Conservation (phyloP, 768 basidiomycete species). For the Boletales sp. region DNA sequence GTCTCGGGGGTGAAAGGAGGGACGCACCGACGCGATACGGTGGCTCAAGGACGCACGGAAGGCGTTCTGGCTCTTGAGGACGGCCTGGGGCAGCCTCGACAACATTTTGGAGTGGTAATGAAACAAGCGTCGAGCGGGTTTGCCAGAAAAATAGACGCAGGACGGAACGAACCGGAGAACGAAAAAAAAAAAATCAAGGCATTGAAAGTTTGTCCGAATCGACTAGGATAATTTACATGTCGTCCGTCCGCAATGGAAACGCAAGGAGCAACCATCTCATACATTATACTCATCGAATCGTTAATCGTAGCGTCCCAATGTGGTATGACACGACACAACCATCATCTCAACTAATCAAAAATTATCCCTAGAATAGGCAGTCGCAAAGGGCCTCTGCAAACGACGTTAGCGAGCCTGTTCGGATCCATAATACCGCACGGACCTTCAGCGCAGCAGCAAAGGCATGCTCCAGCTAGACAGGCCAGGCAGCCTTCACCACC, state of each 20-base stretch:
- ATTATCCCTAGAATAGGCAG: slow-evolving; percentile 49
- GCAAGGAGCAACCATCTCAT: slow-evolving; percentile 3
- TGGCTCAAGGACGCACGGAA: slow-evolving; percentile 44
- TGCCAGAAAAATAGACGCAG: slow-evolving; percentile 6
- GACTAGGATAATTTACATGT: slow-evolving; percentile 28
- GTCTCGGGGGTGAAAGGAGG: slow-evolving; percentile 4
- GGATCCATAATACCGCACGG: slow-evolving; percentile 22
- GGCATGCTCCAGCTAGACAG: slow-evolving; percentile 44
- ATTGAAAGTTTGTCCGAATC: slow-evolving; percentile 8
- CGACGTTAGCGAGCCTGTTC: slow-evolving; percentile 20
- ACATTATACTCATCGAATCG: slow-evolving; percentile 16
- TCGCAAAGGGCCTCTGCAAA: slow-evolving; percentile 63
- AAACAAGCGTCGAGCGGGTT: slow-evolving; percentile 20
- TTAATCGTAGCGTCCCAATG: slow-evolving; percentile 6
- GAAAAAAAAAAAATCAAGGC: slow-evolving; percentile 7
- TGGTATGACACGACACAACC: slow-evolving; percentile 15
- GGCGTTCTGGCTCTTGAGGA: slow-evolving; percentile 56
- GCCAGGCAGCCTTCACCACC: slow-evolving; percentile 39
- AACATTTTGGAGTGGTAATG: slow-evolving; percentile 66
- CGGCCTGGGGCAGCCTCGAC: slow-evolving; percentile 75
- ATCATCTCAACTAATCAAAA: slow-evolving; percentile 4
- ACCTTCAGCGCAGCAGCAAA: slow-evolving; percentile 55
- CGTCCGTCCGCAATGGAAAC: slow-evolving; percentile 12
- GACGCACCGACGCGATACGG: slow-evolving; percentile 50
- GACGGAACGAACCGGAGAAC: slow-evolving; percentile 51